A percentile compares a stretch with the other conserved stretches of the same genome.
phyloP scores from a whole-genome alignment of 169 alveolate species.

The Plasmodium knowlesi region DNA sequence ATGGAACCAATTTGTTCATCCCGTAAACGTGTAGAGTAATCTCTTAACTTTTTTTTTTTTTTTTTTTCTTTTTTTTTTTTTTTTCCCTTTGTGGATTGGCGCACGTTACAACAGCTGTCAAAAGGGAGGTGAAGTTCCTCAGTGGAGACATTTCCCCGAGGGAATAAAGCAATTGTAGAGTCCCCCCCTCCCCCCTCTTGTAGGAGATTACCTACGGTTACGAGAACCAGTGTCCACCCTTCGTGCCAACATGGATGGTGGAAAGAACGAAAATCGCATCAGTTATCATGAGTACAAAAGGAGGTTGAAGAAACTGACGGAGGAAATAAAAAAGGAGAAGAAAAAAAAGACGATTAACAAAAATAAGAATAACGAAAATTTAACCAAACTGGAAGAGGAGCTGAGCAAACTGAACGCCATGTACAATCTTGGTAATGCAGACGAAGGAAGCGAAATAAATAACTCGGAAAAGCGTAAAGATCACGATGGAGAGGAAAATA shows the following conservation, averaged over 20 bases:
- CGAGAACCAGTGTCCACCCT: not conserved
- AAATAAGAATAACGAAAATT: slow-evolving; percentile 33
- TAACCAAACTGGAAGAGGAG: slow-evolving; percentile 46
- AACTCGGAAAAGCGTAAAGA: slow-evolving; percentile 1
- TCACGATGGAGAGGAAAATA: not conserved
- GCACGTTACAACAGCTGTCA: not conserved
- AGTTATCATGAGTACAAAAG: slow-evolving; percentile 53
- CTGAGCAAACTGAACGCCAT: slow-evolving; percentile 23
- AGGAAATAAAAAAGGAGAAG: slow-evolving; percentile 60
- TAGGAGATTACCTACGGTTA: not conserved
- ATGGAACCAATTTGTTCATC: not conserved
- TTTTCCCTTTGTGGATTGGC: not conserved
- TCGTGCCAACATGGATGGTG: not conserved
- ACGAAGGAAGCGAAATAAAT: not conserved
- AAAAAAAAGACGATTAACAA: slow-evolving; percentile 56
- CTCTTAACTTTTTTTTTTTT: not conserved
- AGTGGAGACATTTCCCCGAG: not conserved
- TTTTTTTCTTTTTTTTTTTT: not conserved
- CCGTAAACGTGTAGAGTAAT: not conserved
- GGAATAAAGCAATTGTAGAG: not conserved
- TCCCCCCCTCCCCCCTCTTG: not conserved
- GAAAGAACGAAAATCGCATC: slow-evolving; percentile 3
- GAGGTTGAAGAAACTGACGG: slow-evolving; percentile 52
- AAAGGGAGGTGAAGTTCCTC: not conserved
- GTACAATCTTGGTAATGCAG: slow-evolving; percentile 8